Evolutionary conservation across 2,329 filamentous ascomycete genomes (phyloP).

Genomic region (Simplicillium aogashimaense): DNA sequence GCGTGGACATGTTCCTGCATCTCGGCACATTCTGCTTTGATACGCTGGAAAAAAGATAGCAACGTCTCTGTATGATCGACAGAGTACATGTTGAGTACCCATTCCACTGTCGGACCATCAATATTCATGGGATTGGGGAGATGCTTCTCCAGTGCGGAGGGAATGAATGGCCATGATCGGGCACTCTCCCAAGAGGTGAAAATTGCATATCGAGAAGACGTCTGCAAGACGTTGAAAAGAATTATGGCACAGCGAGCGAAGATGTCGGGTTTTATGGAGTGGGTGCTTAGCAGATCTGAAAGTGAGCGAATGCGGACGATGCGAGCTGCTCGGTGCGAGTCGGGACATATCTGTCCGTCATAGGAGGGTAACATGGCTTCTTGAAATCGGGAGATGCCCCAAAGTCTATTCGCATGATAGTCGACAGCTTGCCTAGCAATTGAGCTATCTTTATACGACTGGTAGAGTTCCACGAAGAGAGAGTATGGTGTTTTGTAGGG

Average conservation of each 20-base stretch:
- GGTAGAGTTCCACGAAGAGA: slow-evolving; percentile 21
- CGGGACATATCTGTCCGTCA: slow-evolving; percentile 6
- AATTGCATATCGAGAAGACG: slow-evolving; percentile 18
- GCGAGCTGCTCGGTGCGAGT: slow-evolving; percentile 17
- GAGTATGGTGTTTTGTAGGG: slow-evolving; percentile 16
- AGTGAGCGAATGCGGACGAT: slow-evolving; percentile 17
- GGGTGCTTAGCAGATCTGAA: slow-evolving; percentile 9
- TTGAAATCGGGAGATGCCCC: slow-evolving; percentile 22
- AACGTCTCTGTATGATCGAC: slow-evolving; percentile 15
- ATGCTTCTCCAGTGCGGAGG: slow-evolving; percentile 20
- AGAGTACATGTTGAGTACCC: slow-evolving; percentile 23
- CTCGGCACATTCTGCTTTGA: slow-evolving; percentile 15
- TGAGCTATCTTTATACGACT: slow-evolving; percentile 17
- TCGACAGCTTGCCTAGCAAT: slow-evolving; percentile 16
- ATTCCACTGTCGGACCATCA: slow-evolving; percentile 24
- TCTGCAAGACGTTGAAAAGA: slow-evolving; percentile 23
- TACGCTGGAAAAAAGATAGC: slow-evolving; percentile 14
- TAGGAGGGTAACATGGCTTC: slow-evolving; percentile 19
- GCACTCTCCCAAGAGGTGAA: slow-evolving; percentile 24
- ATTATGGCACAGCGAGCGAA: slow-evolving; percentile 21
- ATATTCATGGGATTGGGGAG: slow-evolving; percentile 26
- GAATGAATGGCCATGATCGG: slow-evolving; percentile 26
- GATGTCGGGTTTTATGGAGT: slow-evolving; percentile 15
- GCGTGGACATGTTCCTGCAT: slow-evolving; percentile 18
- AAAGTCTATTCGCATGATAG: slow-evolving; percentile 19